Evolutionary conservation across 1,284 basidiomycete species (phyloP), one percentile per base, ranked within the genome.

Genomic region (Naganishia liquefaciens): DNA sequence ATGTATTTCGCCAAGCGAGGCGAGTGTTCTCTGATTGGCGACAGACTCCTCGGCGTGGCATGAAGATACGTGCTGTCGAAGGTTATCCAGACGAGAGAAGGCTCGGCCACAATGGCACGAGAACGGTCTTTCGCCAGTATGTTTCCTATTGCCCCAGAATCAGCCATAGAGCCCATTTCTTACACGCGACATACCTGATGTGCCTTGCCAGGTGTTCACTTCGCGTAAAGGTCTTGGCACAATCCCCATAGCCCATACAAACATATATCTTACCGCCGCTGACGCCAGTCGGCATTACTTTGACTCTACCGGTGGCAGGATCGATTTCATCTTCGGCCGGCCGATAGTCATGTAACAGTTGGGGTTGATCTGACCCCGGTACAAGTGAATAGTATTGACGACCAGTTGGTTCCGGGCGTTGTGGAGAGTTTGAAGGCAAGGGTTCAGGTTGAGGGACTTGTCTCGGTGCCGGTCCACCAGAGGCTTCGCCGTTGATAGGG

Each of bases 81-180:
- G 85, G 76, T 98, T 98, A 81, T 98, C 94, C 74, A 97, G 87
- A 27, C 94, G 88, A 19, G 92, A 95, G 76, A 98, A 97, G 67
- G 94, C 88, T 77, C 96, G 95, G 30, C 87, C 86, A 81, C 94
- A 98, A 75, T 97, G 93, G 76, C 94, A 98, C 53, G 87, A 86
- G 80, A 97, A 97, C 5, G 94, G 94, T 6, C 93, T 86, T 76
- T 97, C 94, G 67, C 94, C 94, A 19, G 94, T 97, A 78, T 97
- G 94, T 84, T 97, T 97, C 71, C 93, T 95, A 79, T 53, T 33
- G 57, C 15, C 28, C 52, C 54, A 55, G 51, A 25, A 55, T 55
- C 46, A 62, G 60, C 33, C 50, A 28, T 21, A 17, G n/a, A 42
- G n/a, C 19, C 40, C 21, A 42, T 33, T 28, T 47, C 1, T 37